Conservation (phyloP, 1,284 basidiomycete genomes). For the Boletus sp. region DNA sequence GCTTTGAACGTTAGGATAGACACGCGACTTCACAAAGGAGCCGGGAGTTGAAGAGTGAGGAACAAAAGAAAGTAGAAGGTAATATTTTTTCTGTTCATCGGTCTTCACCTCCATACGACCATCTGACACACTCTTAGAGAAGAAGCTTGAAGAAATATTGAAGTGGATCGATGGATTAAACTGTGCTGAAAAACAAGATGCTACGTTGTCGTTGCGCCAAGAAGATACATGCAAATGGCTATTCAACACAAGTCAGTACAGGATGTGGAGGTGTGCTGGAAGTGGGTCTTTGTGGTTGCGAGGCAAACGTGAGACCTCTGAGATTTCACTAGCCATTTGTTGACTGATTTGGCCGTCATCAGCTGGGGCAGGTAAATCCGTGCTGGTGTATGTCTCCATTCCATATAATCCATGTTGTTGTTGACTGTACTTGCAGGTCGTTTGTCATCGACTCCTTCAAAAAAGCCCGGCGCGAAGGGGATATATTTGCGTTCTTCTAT, state of each 20-base stretch:
- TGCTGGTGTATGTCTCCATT: neutral
- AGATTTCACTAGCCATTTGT: too few relatives aligned
- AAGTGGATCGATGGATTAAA: constrained; percentile 9
- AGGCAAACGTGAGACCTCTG: constrained; percentile 4
- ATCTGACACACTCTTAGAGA: neutral
- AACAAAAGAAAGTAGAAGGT: neutral
- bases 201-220: constrained; percentile 1
- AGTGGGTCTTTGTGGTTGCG: constrained; percentile 6
- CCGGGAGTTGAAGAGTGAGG: neutral
- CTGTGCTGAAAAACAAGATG: constrained; percentile 8
- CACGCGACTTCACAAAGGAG: neutral
- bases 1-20: neutral
- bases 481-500: constrained; percentile 7
- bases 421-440: neutral
- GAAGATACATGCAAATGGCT: constrained; percentile 6
- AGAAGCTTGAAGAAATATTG: constrained; percentile 1
- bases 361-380: constrained; percentile 9
- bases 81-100: neutral
- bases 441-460: constrained; percentile 4
- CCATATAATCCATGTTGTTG: neutral
- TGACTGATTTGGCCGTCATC: neutral
- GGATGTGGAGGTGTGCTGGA: neutral
- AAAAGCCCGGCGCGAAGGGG: neutral
- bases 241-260: constrained; percentile 5
- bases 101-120: too few relatives aligned